Base-by-base conservation (phyloP, 169 alveolate genomes). In the Plasmodium berghei region DNA sequence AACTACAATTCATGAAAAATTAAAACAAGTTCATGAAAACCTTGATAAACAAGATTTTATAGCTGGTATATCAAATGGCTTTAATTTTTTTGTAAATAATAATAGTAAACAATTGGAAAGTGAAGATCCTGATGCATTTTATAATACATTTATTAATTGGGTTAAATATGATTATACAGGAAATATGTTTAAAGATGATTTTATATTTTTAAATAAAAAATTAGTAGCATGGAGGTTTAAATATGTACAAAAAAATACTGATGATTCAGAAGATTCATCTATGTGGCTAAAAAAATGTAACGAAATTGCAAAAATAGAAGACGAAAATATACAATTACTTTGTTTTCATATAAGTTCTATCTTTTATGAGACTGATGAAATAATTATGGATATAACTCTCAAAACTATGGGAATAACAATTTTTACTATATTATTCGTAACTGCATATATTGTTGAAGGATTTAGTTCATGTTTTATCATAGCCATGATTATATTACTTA, bases 381-480 rank as follows among this genome's bases (percentile, higher is more conserved):
- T 64, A 1, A 56, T 89, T 20, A 66, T 80, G 1, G 90, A 80
- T 28, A 83, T 80, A 6, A 80, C 90, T 1, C 10, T 80, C 9
- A 80, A 54, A 46, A 80, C 66, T 58, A 49, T 80, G 22, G 90
- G 85, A 46, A 80, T 80, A 22, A 80, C 90, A 12, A 80, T 80
- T 5, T 14, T 67, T 34, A 55, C 88, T 5, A 72, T 77, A 22
- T 45, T 34, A 16, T 83, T 92, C 92, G 96, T 93, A 28, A 93
- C 96, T 4, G 87, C 93, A 16, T 90, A 93, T 14, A 66, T 94
- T 69, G 73, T 94, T 75, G 93, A 94, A 49, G 92, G 95, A 12
- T 71, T 92, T 42, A 73, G 92, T 52, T 91, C 95, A 14, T 94
- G 94, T 55, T 42, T 92, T 34, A 72, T 95, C 59, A 96, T 93